phyloP scores from a whole-genome alignment of 2,329 filamentous ascomycete species.

The Epichloe amarillans region DNA sequence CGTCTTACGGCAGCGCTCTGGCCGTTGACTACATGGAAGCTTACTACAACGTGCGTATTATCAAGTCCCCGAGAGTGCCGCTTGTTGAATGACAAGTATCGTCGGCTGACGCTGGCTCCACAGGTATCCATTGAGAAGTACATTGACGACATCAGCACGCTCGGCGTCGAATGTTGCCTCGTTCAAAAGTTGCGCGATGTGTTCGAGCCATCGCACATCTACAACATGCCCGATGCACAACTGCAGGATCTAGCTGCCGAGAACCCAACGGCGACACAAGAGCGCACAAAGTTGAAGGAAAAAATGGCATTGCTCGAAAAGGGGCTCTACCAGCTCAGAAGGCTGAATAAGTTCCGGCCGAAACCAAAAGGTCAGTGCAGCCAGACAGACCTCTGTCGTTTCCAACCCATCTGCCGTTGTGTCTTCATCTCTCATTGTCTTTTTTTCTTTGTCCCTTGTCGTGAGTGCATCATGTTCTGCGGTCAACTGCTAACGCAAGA shows the following conservation, averaged over 20 bases:
- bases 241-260: slow-evolving; percentile 12
- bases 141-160: slow-evolving; percentile 12
- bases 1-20: slow-evolving; percentile 1
- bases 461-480: background rate
- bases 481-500: background rate
- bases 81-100: background rate
- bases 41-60: slow-evolving; percentile 24
- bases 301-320: background rate
- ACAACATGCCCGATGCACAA: slow-evolving; percentile 8
- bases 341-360: background rate
- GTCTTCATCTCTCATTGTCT: too few relatives aligned
- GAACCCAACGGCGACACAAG: slow-evolving; percentile 3
- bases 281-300: background rate
- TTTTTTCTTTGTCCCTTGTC: background rate
- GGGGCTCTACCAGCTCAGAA: background rate
- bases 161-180: slow-evolving; percentile 12
- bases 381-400: background rate
- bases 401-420: background rate
- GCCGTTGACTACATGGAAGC: slow-evolving; percentile 23
- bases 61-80: background rate
- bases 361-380: background rate
- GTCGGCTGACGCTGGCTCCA: background rate
- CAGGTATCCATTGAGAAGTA: slow-evolving; percentile 10
- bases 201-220: slow-evolving; percentile 9
- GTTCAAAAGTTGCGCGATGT: slow-evolving; percentile 8